A percentile compares a stretch with the other conserved stretches of the same genome.
Evolutionary conservation across 208 protist species (phyloP).

Genomic region (Crithidia bombi): DNA sequence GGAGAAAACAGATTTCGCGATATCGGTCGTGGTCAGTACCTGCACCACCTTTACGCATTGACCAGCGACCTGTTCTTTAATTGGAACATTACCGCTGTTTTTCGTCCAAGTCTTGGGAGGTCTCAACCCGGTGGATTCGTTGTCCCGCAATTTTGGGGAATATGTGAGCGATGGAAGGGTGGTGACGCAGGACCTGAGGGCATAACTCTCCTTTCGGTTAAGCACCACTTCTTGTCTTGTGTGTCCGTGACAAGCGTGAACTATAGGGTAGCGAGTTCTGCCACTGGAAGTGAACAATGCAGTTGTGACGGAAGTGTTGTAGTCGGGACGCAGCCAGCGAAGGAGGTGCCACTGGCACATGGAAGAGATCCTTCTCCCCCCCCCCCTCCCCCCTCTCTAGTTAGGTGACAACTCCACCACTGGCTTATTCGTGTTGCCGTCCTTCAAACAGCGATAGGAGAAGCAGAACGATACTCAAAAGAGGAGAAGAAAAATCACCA

Average conservation of each 20-base stretch:
- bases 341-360: conserved; percentile 11
- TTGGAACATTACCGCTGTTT: conserved; percentile 3
- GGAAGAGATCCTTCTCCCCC: conserved; percentile 7
- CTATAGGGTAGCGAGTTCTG: conserved; percentile 13
- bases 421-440: no score
- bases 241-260: conserved; percentile 2
- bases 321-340: conserved; percentile 10
- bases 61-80: conserved; percentile 12
- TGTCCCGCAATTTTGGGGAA: conserved; percentile 10
- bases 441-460: no score
- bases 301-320: conserved; percentile 11
- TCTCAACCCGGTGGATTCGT: conserved; percentile 4
- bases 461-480: no score
- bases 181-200: neutral
- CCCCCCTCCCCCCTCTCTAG: neutral
- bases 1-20: conserved; percentile 10
- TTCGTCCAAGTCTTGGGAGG: neutral
- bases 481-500: no score
- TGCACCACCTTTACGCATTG: conserved; percentile 14
- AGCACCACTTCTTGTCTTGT: conserved; percentile 5
- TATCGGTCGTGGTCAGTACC: conserved; percentile 8
- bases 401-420: neutral
- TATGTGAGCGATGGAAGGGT: conserved; percentile 1
- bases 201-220: neutral
- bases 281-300: conserved; percentile 8